Evolutionary conservation across 805 yeast genomes (phyloP), one percentile per base, ranked within the genome.

Genomic region (Yamadazyma laniorum): DNA sequence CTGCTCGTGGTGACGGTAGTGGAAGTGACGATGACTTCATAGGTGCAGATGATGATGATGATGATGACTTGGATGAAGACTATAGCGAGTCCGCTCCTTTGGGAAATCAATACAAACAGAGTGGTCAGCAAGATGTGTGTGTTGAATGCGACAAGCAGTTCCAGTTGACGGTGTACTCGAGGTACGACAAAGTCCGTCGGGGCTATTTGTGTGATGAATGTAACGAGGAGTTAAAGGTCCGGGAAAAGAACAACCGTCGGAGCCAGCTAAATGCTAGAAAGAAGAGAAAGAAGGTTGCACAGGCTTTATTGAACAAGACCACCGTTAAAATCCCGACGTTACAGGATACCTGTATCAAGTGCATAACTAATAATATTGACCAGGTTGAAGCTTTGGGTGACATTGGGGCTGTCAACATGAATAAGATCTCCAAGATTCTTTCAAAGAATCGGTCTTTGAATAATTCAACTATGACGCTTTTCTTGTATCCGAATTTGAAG

Each of bases 331-430:
- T 85, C 4, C 84, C 95, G 2, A 72, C 85, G 7, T 66, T 93
- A 28, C 97, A 89, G 59, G 96, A 89, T 48, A 53, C 84, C 16
- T 87, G 97, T 51, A 85, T 93, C 44, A 63, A 70, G 21, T 67
- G 76, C 13, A 79, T 86, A 25, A 79, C 88, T 0, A 67, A 67
- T 23, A 75, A 81, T 50, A 87, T 86, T 46, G 78, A 75, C 49
- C 83, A 78, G 44, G 88, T 85, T 34, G 95, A 90, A 5, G 80
- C 75, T 2, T 67, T 93, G 36, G 98, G 97, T 26, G 96, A 86
- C 47, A 83, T 93, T 43, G 96, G 98, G 0, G 66, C 74, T 18
- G 60, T 68, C 26, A 90, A 88, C 58, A 65, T 83, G 67, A 72
- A 72, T 50, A 84, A 81, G 57, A 80, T 93, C 34, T 76, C 87